These are phyloP conservation scores for Nadsonia commutata DNA, from an alignment of 1,139 yeast genomes.

Conservation along the genomic window DNA sequence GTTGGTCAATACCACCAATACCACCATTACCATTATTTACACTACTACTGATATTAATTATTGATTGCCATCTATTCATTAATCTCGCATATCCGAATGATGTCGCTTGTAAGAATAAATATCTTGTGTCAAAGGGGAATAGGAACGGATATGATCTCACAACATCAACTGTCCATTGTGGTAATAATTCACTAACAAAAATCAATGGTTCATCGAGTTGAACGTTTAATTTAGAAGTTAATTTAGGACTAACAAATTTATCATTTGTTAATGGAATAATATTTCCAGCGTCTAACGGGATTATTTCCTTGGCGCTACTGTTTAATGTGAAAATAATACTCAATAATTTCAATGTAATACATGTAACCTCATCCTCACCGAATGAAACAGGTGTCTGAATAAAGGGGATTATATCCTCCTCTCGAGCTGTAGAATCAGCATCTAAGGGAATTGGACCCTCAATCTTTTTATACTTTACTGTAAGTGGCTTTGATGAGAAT, in stretches of 20 bases:
- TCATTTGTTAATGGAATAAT: constrained; percentile 6
- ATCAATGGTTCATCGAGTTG: constrained; percentile 84
- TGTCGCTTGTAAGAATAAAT: constrained; percentile 68
- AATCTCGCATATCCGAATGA: constrained; percentile 85
- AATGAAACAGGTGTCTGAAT: constrained; percentile 19
- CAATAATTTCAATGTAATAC: constrained; percentile 40
- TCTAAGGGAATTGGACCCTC: constrained; percentile 16
- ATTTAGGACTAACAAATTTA: constrained; percentile 59
- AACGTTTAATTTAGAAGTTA: constrained; percentile 73
- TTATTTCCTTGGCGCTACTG: constrained; percentile 18
- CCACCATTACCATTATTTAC: constrained; percentile 5
- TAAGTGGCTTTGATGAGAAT: constrained; percentile 45
- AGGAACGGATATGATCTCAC: constrained; percentile 66
- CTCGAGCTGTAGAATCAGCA: constrained; percentile 14
- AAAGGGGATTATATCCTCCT: constrained; percentile 21
- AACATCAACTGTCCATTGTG: constrained; percentile 68
- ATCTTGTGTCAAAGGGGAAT: constrained; percentile 72
- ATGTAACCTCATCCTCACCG: constrained; percentile 32
- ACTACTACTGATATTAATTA: constrained; percentile 7
- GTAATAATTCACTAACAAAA: constrained; percentile 77
- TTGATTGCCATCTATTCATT: constrained; percentile 63
- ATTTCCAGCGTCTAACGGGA: constrained; percentile 5
- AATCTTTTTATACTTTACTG: constrained; percentile 37
- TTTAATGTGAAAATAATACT: constrained; percentile 39
- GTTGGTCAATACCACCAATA: constrained; percentile 8